These are phyloP conservation scores for Beauveria varroae DNA, from an alignment of 2,329 filamentous ascomycete species.

Conservation along the genomic window DNA sequence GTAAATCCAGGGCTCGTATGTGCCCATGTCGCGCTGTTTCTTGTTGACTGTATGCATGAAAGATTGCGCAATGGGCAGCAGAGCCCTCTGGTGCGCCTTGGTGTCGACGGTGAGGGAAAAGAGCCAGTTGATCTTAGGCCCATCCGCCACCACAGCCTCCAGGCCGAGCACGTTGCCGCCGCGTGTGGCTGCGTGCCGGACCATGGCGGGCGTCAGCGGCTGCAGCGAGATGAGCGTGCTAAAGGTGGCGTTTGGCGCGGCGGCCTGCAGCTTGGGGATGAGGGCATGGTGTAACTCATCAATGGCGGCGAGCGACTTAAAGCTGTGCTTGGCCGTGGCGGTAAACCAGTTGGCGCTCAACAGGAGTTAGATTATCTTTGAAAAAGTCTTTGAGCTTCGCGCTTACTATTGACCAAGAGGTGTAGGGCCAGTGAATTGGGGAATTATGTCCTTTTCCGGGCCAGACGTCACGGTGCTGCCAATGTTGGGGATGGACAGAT, in stretches of 20 bases:
- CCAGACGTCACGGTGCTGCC: conserved; percentile 19
- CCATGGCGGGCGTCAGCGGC: conserved; percentile 23
- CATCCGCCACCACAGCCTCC: conserved; percentile 26
- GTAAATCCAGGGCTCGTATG: conserved; percentile 29
- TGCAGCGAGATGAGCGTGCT: conserved; percentile 25
- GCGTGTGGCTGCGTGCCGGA: conserved; percentile 15
- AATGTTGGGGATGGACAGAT: conserved; percentile 15
- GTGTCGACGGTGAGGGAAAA: conserved; percentile 32
- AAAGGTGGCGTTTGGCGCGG: conserved; percentile 19
- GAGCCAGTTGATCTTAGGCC: conserved; percentile 29
- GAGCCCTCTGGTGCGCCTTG: conserved; percentile 25
- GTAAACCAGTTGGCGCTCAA: conserved; percentile 25
- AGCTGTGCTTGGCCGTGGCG: conserved; percentile 21
- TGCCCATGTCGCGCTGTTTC: conserved; percentile 20
- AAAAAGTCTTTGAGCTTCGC: not conserved
- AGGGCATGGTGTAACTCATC: conserved; percentile 23
- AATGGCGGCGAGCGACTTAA: conserved; percentile 23
- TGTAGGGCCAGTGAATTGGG: conserved; percentile 25
- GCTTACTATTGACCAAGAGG: conserved; percentile 22
- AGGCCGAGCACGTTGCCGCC: conserved; percentile 28
- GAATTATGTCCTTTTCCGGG: conserved; percentile 21
- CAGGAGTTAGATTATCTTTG: not conserved
- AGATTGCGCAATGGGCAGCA: conserved; percentile 22
- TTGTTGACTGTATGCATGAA: conserved; percentile 19
- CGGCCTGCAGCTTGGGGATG: conserved; percentile 20